Percentiles rank a stretch among this genome's conserved stretches.
phyloP scores from a whole-genome alignment of 2,329 filamentous ascomycete species.

The Aspergillus spinulosporus region DNA sequence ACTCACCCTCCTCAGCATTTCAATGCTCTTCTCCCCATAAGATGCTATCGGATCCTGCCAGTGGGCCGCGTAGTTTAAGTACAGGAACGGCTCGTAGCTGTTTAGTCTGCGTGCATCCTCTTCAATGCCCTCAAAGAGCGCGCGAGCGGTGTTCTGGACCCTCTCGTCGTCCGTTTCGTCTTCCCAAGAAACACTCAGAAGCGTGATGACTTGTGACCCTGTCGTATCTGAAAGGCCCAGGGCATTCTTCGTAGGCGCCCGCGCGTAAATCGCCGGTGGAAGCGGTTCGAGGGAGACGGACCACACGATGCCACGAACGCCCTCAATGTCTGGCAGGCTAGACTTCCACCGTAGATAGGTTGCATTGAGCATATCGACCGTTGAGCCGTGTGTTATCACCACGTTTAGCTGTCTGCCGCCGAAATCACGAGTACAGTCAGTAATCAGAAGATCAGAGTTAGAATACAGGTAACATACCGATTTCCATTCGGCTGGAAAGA shows the following conservation, averaged over 20 bases:
- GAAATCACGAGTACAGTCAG: not conserved
- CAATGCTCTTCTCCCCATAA: slow-evolving; percentile 42
- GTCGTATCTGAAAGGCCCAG: slow-evolving; percentile 8
- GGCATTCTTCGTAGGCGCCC: slow-evolving; percentile 23
- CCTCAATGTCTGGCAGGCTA: not conserved
- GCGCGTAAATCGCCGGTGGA: slow-evolving; percentile 9
- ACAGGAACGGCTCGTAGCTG: slow-evolving; percentile 31
- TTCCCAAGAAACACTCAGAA: slow-evolving; percentile 34
- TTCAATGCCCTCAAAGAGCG: slow-evolving; percentile 20
- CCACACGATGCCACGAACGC: slow-evolving; percentile 4
- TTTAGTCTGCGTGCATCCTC: slow-evolving; percentile 24
- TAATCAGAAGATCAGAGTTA: slow-evolving; percentile 30
- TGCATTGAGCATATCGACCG: slow-evolving; percentile 28
- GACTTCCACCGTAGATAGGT: slow-evolving; percentile 3
- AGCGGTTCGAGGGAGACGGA: slow-evolving; percentile 10
- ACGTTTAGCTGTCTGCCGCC: not conserved
- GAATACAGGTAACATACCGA: not conserved
- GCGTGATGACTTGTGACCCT: slow-evolving; percentile 23
- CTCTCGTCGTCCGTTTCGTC: slow-evolving; percentile 34
- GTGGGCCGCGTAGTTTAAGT: slow-evolving; percentile 51
- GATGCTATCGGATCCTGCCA: slow-evolving; percentile 45
- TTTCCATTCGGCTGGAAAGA: slow-evolving; percentile 1
- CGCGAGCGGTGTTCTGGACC: slow-evolving; percentile 27
- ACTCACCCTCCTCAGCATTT: slow-evolving; percentile 33
- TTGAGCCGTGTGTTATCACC: slow-evolving; percentile 30